phyloP scores from a whole-genome alignment of 805 yeast species.

The Yarrowia phangngaensis region DNA sequence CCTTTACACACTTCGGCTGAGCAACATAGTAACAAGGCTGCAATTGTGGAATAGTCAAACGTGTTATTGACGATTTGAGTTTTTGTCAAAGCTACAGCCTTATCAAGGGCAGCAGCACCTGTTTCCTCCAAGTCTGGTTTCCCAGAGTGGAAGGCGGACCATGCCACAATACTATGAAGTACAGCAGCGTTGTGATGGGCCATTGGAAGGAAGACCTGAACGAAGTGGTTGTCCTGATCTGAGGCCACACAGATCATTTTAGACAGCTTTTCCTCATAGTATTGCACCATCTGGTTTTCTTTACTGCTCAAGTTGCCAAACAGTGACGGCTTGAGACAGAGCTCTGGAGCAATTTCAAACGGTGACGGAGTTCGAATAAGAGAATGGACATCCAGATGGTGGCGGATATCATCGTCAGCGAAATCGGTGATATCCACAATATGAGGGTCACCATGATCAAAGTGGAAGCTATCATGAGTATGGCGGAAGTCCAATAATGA shows the following conservation, averaged over 20 bases:
- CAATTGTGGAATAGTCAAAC: slow-evolving; percentile 46
- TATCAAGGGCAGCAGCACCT: slow-evolving; percentile 33
- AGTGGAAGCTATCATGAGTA: too few species aligned
- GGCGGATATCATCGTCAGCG: slow-evolving; percentile 13
- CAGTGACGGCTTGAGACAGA: background rate
- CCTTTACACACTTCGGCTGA: slow-evolving; percentile 84
- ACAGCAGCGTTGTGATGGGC: slow-evolving; percentile 51
- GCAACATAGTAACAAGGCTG: slow-evolving; percentile 62
- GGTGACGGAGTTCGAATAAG: slow-evolving; percentile 18
- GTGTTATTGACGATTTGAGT: slow-evolving; percentile 28
- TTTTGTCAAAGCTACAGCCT: slow-evolving; percentile 32
- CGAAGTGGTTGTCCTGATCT: slow-evolving; percentile 49
- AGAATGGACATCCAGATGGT: slow-evolving; percentile 16
- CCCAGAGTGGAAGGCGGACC: slow-evolving; percentile 46
- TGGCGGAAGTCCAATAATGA: too few species aligned
- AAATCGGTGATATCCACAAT: slow-evolving; percentile 18
- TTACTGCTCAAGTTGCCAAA: background rate
- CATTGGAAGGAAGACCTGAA: slow-evolving; percentile 51
- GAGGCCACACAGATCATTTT: slow-evolving; percentile 49
- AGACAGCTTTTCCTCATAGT: slow-evolving; percentile 36
- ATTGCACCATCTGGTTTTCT: slow-evolving; percentile 35
- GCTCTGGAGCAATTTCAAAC: slow-evolving; percentile 4
- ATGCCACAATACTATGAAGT: slow-evolving; percentile 52
- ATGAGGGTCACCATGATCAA: background rate
- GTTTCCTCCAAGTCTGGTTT: slow-evolving; percentile 36